Base-by-base conservation (phyloP, 129 eudicot species). In the Sambucus nigra region DNA sequence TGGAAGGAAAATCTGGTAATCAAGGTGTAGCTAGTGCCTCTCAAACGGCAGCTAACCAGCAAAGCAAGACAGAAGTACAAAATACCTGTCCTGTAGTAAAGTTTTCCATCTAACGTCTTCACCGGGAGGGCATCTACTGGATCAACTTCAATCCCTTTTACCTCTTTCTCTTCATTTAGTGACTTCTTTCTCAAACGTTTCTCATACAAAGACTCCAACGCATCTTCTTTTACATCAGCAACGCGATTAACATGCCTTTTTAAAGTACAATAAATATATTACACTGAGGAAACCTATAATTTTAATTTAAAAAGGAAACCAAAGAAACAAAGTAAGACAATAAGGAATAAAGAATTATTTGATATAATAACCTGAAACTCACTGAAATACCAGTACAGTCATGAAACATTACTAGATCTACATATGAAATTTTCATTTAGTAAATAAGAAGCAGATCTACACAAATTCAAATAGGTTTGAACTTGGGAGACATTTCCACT, bases 121-220 rank as follows among this genome's bases (percentile, higher is more conserved):
- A 92, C 91, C 9, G 99, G 99, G 38, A 92, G 94, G n/a, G 85
- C 99, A 73, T 92, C 94, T 47, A 80, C 87, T 16, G 75, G 91
- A 70, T 92, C 92, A 70, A 92, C 87, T 61, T 79, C 87, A 48
- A 68, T 42, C 40, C 63, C 69, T 58, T 45, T 58, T 38, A 72
- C 71, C 25, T 84, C 83, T 18, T 66, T 74, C 31, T 70, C 78
- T 51, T 71, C 65, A 59, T 74, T 69, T 57, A 64, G 63, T 18
- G 65, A 35, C 61, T 72, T 86, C 76, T 67, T 86, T 57, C 63
- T 63, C 20, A 31, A 41, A 24, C 73, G 75, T 60, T 55, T 70
- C 72, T 78, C 94, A 59, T 82, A 86, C 39, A 53, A 49, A 17
- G 63, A 35, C 68, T 86, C 99, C 41, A 92, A 48, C 24, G 67